Percentiles rank a stretch among this genome's conserved stretches.
These are phyloP conservation scores for Metschnikowia lochheadii DNA, from an alignment of 805 yeast species.

Conservation along the genomic window DNA sequence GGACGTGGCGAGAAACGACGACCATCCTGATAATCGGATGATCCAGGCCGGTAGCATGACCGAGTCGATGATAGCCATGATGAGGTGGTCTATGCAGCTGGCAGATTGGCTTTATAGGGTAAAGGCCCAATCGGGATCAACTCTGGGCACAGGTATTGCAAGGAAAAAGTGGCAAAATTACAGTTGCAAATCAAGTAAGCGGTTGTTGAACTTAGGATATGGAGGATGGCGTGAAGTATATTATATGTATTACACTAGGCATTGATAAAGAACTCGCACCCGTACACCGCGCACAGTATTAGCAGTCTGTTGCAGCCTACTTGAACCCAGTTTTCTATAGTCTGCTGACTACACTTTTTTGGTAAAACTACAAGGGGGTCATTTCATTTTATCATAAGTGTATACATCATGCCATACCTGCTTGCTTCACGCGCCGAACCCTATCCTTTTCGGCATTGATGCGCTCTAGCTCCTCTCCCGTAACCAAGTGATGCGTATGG, in stretches of 20 bases:
- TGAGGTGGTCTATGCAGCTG: not conserved
- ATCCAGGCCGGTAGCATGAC: conserved; percentile 20
- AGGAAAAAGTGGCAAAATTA: not conserved
- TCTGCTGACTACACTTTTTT: not conserved
- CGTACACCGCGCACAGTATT: not conserved
- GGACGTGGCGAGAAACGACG: conserved; percentile 20
- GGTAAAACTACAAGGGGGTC: not conserved
- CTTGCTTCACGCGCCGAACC: conserved; percentile 12
- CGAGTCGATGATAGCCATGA: not conserved
- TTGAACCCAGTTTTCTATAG: no score
- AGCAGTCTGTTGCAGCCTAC: not conserved
- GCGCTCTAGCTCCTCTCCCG: conserved; percentile 56
- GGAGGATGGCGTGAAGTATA: not conserved
- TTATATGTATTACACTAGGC: not conserved
- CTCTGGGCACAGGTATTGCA: not conserved
- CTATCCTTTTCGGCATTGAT: conserved; percentile 30
- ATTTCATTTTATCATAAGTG: not conserved
- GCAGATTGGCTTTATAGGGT: not conserved
- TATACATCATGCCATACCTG: conserved; percentile 10
- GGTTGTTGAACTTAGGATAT: not conserved
- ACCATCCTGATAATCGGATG: conserved; percentile 19
- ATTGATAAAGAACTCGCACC: not conserved
- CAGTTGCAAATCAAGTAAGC: not conserved
- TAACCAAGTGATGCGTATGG: conserved; percentile 64
- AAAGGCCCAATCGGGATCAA: not conserved